phyloP scores from a whole-genome alignment of 1,284 basidiomycete genomes.

The Boletus semigastroideus region DNA sequence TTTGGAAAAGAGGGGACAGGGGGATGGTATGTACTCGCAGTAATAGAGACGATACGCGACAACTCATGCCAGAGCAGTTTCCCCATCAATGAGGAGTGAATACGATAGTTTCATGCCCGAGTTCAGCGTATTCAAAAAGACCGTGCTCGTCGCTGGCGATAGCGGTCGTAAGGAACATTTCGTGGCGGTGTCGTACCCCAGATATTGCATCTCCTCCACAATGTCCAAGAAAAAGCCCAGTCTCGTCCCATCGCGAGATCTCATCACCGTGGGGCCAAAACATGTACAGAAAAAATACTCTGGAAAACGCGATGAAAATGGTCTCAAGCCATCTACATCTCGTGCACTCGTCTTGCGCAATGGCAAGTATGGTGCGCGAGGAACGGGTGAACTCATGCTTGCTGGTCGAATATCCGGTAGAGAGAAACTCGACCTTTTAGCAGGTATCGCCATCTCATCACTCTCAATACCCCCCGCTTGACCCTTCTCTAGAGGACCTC shows the following conservation, averaged over 20 bases:
- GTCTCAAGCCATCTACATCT: constrained; percentile 59
- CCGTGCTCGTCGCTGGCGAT: too few species aligned
- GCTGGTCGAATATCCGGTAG: constrained; percentile 62
- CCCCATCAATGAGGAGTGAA: constrained; percentile 64
- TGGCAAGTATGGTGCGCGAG: constrained; percentile 67
- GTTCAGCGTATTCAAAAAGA: too few species aligned
- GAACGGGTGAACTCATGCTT: constrained; percentile 63
- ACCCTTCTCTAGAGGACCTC: constrained; percentile 57
- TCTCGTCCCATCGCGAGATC: constrained; percentile 33
- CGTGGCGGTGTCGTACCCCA: constrained; percentile 1
- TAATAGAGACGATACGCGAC: constrained; percentile 68
- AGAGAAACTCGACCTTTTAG: constrained; percentile 75
- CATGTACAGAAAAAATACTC: constrained; percentile 45
- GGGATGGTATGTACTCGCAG: constrained; percentile 76
- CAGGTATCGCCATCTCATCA: constrained; percentile 46
- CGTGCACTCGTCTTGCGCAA: constrained; percentile 73
- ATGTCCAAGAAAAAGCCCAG: constrained; percentile 35
- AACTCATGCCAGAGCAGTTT: constrained; percentile 83
- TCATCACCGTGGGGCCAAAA: constrained; percentile 54
- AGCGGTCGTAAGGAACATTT: background rate
- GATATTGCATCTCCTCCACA: background rate
- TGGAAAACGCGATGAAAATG: constrained; percentile 46
- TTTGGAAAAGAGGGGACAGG: constrained; percentile 32
- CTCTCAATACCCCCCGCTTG: background rate
- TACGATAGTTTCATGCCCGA: too few species aligned